Conservation (phyloP, 2,329 filamentous ascomycete species). For the Botryotinia globosa region DNA sequence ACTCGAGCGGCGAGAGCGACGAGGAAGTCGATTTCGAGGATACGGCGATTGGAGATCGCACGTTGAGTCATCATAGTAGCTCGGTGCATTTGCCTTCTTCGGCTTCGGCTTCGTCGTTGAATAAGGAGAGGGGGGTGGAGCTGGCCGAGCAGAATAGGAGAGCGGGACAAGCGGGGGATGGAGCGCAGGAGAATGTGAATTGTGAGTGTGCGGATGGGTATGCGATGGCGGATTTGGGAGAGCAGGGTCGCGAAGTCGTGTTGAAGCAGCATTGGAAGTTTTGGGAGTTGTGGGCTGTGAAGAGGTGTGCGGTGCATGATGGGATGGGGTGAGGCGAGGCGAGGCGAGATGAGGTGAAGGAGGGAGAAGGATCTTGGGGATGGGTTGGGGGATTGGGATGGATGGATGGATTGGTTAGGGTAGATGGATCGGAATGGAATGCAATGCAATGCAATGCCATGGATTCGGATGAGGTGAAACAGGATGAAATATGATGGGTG, state of each 20-base stretch:
- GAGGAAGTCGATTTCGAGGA: slow-evolving; percentile 9
- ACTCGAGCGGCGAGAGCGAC: slow-evolving; percentile 7
- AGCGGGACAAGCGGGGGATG: too few species aligned
- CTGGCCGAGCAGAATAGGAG: not conserved
- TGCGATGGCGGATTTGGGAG: slow-evolving; percentile 8
- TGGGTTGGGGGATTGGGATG: not conserved
- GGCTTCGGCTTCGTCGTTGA: not conserved
- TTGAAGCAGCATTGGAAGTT: slow-evolving; percentile 20
- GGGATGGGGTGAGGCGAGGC: not conserved
- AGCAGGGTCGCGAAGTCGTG: not conserved
- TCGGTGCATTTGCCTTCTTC: slow-evolving; percentile 4
- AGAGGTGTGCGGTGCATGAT: slow-evolving; percentile 20
- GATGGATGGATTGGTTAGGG: not conserved
- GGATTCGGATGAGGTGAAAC: not conserved
- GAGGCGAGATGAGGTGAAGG: too few species aligned
- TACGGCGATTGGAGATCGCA: slow-evolving; percentile 13
- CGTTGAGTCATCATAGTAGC: slow-evolving; percentile 18
- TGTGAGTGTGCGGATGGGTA: slow-evolving; percentile 17
- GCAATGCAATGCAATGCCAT: not conserved
- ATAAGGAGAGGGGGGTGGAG: not conserved
- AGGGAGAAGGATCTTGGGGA: too few species aligned
- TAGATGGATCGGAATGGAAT: not conserved
- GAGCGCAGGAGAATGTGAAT: not conserved
- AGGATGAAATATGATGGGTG: not conserved
- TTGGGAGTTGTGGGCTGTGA: slow-evolving; percentile 21